These are phyloP conservation scores for Colletotrichum tamarilloi DNA, from an alignment of 2,329 filamentous ascomycete species.

Conservation along the genomic window DNA sequence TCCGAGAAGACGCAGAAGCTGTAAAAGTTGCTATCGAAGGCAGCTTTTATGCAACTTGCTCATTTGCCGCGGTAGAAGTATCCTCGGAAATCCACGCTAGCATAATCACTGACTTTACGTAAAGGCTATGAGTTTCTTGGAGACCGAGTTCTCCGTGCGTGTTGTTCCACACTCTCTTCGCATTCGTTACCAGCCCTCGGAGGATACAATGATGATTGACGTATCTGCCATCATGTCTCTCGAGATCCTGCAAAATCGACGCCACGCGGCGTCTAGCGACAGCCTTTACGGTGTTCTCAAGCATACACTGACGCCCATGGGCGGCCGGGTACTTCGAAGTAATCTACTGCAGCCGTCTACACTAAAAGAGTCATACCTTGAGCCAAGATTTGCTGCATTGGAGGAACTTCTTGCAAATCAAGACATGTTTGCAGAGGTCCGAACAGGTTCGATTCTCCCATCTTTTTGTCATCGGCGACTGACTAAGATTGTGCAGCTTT, in stretches of 20 bases:
- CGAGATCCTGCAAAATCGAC: conserved; percentile 90
- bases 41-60: conserved; percentile 89
- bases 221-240: conserved; percentile 86
- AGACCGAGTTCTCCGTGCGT: conserved; percentile 73
- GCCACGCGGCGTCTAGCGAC: conserved; percentile 80
- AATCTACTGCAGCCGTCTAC: conserved; percentile 93
- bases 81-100: background rate
- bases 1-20: conserved; percentile 81
- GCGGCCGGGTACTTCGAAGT: conserved; percentile 81
- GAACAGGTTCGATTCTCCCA: conserved; percentile 66
- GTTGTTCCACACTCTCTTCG: conserved; percentile 85
- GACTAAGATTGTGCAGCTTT: conserved; percentile 63
- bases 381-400: conserved; percentile 81
- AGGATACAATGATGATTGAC: conserved; percentile 97
- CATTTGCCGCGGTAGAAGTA: conserved; percentile 80
- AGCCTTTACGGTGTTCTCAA: conserved; percentile 89
- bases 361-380: conserved; percentile 70
- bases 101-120: conserved; percentile 32
- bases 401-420: conserved; percentile 85
- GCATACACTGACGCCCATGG: conserved; percentile 89
- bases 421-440: conserved; percentile 83
- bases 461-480: too few relatives aligned
- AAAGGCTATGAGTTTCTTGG: conserved; percentile 84
- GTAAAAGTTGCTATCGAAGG: conserved; percentile 82
- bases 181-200: conserved; percentile 87